Percentiles rank a stretch among this genome's conserved stretches.
Evolutionary conservation across 495 filamentous ascomycete genomes (phyloP).

Genomic region (Xylaria venustula): DNA sequence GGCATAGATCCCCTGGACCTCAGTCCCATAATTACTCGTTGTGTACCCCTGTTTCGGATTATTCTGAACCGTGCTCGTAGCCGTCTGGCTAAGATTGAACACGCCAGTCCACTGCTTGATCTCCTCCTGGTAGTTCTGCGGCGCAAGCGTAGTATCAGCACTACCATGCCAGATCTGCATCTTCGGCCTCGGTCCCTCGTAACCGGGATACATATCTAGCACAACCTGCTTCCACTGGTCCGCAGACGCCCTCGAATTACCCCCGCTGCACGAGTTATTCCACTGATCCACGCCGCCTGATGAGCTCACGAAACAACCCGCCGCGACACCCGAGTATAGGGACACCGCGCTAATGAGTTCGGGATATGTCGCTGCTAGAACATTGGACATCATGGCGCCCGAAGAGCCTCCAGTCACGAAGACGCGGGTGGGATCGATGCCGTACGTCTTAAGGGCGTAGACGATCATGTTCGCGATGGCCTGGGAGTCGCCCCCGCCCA

Average conservation of each 20-base stretch:
- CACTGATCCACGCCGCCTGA: constrained; percentile 41
- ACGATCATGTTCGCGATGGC: constrained; percentile 45
- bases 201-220: constrained; percentile 43
- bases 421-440: constrained; percentile 30
- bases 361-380: constrained; percentile 58
- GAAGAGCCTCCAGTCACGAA: constrained; percentile 41
- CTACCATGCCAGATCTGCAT: constrained; percentile 59
- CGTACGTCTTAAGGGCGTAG: constrained; percentile 34
- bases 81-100: constrained; percentile 34
- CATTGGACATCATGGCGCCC: constrained; percentile 50
- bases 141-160: constrained; percentile 43
- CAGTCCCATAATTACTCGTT: constrained; percentile 37
- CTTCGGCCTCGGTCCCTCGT: constrained; percentile 46
- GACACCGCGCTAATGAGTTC: constrained; percentile 54
- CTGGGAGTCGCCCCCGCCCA: constrained; percentile 39
- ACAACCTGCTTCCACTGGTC: constrained; percentile 45
- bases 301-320: constrained; percentile 52
- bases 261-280: constrained; percentile 43
- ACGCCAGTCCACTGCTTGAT: constrained; percentile 56
- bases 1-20: constrained; percentile 40
- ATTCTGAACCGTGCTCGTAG: constrained; percentile 31
- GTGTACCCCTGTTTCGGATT: constrained; percentile 36
- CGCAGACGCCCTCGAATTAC: constrained; percentile 36
- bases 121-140: constrained; percentile 47
- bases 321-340: constrained; percentile 57